Base-by-base conservation (phyloP, 2,329 filamentous ascomycete species). In the Nakataea oryzae region DNA sequence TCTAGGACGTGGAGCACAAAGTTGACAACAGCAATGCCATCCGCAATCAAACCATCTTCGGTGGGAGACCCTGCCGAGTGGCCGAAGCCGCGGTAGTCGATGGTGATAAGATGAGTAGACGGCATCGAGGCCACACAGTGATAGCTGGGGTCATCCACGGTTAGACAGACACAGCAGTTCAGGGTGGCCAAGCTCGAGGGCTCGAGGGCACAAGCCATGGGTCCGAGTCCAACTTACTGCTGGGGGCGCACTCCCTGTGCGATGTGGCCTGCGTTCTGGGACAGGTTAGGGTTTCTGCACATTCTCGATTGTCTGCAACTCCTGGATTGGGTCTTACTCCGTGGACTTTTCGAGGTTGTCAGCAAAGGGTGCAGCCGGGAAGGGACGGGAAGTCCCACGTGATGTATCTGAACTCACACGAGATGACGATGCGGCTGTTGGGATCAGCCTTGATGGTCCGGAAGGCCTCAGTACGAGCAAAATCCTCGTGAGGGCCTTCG, bases 41-140 rank as follows among this genome's bases (percentile, higher is more conserved):
- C 93, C 5, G 83, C 84, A 62, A 96, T 90, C 9, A 97, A 76
- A 0, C 93, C 93, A 47, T 82, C 76, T 75, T 97, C 93, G 0
- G 86, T 88, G 0, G 93, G 93, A 4, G 75, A 76, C n/a, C 93
- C 91, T 0, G 87, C 90, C 11, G 90, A 95, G 54, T 84, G 81
- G 0, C 92, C 93, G 68, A 91, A 97, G 8, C 93, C 93, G 24
- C 93, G 88, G 74, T 97, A 97, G 77, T 96, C 92, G 68, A 96
- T 86, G 54, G 91, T 85, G n/a, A 97, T 79, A 57, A 96, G 83
- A 70, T 97, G 93, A 62, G 59, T 60, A 6, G 92, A 86, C 0
- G 82, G 83, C 2, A 88, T 89, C 61, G 88, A 84, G 4, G 91
- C 85, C 55, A 96, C 78, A 57, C 86, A 82, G 67, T 92, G 90